Base-by-base conservation (phyloP, 192 early-diverging fungal species). In the Backusella tarrabulga region DNA sequence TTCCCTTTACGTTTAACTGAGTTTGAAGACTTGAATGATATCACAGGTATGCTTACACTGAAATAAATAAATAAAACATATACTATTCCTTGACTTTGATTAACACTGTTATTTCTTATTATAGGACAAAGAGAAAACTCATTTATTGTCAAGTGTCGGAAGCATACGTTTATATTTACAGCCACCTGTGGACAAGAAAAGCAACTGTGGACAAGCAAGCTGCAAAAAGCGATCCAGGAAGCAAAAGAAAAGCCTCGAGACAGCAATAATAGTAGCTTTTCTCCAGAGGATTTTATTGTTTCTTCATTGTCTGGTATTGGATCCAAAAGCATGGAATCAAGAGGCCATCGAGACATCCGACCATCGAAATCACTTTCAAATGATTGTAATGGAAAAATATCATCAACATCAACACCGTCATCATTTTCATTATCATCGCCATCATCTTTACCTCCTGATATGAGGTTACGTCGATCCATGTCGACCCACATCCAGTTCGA, bases 1-100 rank as follows among this genome's bases (percentile, higher is more conserved):
- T 87, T 92, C 19, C 90, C 91, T 0, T 78, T 92, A 38, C 84
- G 91, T n/a, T 84, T 86, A 3, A 88, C 88, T 81, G 85, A 83
- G 15, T 73, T 90, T 8, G 84, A 87, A 11, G 90, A 92, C 69
- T 77, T 85, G 7, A 76, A 40, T 21, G 81, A 78, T 29, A 68
- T 60, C 42, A 50, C 79, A 54, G 77, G 81, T 82, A 76, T 50
- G 4, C 19, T 6, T 50, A 19, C 15, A 44, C 12, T 23, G 54
- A 56, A 56, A 56, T n/a, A 56, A 23, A 56, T 14, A 56, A 23
- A 23, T 0, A 23, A 26, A 23, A 11, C 3, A 29, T 12, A 9
- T 26, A 29, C 1, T 14, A 63, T 29, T 63, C 26, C 0, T 14
- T 63, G 12, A 4, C 3, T 63, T 63, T 63, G 14, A 12, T n/a